Percentiles rank a stretch among this genome's conserved stretches.
These are phyloP conservation scores for Lupinus albus DNA, from an alignment of 306 rosid species.

Conservation along the genomic window DNA sequence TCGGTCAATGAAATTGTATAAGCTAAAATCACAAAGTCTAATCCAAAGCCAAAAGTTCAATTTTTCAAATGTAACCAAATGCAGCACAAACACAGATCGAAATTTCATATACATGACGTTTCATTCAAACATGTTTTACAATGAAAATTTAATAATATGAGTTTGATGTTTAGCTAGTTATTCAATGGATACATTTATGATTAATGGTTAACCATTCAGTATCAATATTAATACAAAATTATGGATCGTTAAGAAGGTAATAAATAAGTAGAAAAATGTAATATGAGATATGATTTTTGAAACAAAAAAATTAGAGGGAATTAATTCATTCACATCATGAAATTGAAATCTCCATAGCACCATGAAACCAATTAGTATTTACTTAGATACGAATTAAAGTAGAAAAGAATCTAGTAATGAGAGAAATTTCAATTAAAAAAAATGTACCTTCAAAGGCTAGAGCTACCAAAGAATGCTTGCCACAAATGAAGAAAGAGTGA, in stretches of 20 bases:
- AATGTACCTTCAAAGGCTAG: constrained; percentile 51
- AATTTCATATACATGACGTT: constrained; percentile 1
- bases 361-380: no score
- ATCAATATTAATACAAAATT: no score
- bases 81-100: constrained; percentile 32
- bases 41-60: constrained; percentile 10
- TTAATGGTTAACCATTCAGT: no score
- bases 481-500: constrained; percentile 30
- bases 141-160: background rate
- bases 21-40: background rate
- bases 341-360: background rate
- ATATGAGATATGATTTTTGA: no score
- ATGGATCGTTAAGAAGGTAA: no score
- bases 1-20: constrained; percentile 2
- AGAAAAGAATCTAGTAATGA: background rate
- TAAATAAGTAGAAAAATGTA: no score
- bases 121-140: no score
- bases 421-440: constrained; percentile 43
- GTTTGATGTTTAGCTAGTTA: no score
- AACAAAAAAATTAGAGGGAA: background rate
- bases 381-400: no score
- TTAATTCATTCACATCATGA: background rate
- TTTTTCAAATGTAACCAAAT: constrained; percentile 4
- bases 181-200: no score
- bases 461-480: constrained; percentile 47